Conservation (phyloP, 129 eudicot species). For the Artemisia argyi region DNA sequence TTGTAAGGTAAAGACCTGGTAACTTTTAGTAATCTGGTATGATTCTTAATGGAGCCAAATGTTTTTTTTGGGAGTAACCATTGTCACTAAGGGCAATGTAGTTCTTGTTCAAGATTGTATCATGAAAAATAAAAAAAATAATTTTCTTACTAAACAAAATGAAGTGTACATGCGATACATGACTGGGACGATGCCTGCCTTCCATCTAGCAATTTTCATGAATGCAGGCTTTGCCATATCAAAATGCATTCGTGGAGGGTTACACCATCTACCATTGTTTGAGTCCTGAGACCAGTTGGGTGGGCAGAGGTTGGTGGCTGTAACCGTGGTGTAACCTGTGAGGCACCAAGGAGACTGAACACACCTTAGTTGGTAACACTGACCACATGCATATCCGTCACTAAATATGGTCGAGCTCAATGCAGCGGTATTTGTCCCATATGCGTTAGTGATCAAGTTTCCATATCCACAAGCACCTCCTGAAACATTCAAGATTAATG, state of each 20-base stretch:
- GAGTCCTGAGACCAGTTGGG: constrained; percentile 70
- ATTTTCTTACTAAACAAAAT: not conserved
- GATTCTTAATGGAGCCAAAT: too few relatives aligned
- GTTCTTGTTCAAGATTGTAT: not conserved
- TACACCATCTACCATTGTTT: constrained; percentile 88
- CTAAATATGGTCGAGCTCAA: constrained; percentile 67
- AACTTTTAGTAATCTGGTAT: too few relatives aligned
- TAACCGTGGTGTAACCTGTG: constrained; percentile 46
- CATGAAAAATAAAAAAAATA: not conserved
- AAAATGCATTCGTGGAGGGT: constrained; percentile 82
- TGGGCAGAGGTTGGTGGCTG: constrained; percentile 89
- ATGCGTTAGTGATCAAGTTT: constrained; percentile 60
- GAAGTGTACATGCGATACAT: constrained; percentile 54
- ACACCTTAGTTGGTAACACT: constrained; percentile 69
- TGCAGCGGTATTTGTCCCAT: constrained; percentile 78
- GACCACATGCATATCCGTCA: constrained; percentile 77
- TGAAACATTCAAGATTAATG: not conserved
- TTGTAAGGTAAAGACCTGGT: too few relatives aligned
- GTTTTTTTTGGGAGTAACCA: too few relatives aligned
- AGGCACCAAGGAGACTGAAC: constrained; percentile 62
- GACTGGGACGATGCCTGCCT: constrained; percentile 72
- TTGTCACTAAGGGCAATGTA: not conserved
- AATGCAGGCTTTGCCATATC: constrained; percentile 85
- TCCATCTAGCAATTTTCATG: constrained; percentile 77
- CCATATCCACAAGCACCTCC: constrained; percentile 97